Evolutionary conservation across 2,329 filamentous ascomycete genomes (phyloP).

Genomic region (Furcasterigmium sp.): DNA sequence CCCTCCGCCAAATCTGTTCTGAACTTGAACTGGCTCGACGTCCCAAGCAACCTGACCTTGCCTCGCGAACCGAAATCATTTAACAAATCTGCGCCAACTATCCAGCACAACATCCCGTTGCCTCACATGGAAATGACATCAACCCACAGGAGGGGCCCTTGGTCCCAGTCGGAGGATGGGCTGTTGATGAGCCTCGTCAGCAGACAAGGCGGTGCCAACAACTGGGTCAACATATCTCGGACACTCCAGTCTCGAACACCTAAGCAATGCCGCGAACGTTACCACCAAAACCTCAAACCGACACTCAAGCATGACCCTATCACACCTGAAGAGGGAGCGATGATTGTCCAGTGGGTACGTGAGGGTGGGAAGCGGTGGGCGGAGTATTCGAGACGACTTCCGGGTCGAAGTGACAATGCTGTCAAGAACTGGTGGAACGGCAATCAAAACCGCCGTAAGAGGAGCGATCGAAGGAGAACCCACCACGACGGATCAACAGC

Average conservation of each 20-base stretch:
- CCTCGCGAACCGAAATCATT: too few relatives aligned
- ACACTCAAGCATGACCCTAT: conserved; percentile 70
- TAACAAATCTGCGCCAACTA: too few relatives aligned
- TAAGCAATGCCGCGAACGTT: conserved; percentile 93
- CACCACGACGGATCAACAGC: conserved; percentile 10
- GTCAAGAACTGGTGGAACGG: conserved; percentile 99
- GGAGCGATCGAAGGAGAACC: conserved; percentile 36
- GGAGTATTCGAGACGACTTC: conserved; percentile 77
- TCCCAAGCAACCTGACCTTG: too few relatives aligned
- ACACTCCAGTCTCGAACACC: conserved; percentile 73
- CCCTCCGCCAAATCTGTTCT: too few relatives aligned
- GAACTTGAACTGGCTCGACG: too few relatives aligned
- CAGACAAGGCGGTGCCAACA: conserved; percentile 62
- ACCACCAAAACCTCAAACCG: conserved; percentile 87
- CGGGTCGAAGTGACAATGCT: conserved; percentile 86
- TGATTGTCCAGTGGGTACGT: conserved; percentile 72
- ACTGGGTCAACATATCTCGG: conserved; percentile 85
- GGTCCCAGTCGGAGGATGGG: conserved; percentile 73
- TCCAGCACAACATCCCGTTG: too few relatives aligned
- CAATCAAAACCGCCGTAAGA: conserved; percentile 73
- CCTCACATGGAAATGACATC: too few relatives aligned
- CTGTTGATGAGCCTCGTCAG: conserved; percentile 66
- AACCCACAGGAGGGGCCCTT: conserved; percentile 63
- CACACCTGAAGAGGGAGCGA: conserved; percentile 60
- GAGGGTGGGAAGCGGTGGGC: conserved; percentile 87